Evolutionary conservation across 2,329 filamentous ascomycete species (phyloP).

Genomic region (Paracoccidioides brasiliensis): DNA sequence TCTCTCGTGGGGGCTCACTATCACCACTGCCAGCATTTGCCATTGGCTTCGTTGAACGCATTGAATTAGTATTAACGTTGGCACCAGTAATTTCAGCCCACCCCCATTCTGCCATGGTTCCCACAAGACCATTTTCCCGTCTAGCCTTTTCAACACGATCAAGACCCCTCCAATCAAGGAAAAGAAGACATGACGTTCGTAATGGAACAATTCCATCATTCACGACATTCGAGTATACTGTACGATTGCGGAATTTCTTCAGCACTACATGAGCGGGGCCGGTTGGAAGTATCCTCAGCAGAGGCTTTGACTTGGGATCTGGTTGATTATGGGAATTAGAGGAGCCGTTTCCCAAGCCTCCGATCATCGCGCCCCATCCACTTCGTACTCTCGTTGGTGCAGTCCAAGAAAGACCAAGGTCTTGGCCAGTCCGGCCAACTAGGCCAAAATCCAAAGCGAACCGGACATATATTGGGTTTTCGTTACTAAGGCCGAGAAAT

Average conservation of each 20-base stretch:
- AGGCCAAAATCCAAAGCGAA: constrained; percentile 94
- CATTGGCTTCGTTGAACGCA: constrained; percentile 15
- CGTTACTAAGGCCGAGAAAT: constrained; percentile 84
- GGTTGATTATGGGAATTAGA: constrained; percentile 40
- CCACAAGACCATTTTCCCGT: constrained; percentile 79
- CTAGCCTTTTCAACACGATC: constrained; percentile 89
- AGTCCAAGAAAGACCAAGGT: constrained; percentile 87
- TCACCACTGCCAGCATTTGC: constrained; percentile 1
- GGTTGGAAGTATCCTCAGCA: constrained; percentile 77
- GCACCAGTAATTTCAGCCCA: constrained; percentile 80
- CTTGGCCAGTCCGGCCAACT: constrained; percentile 89
- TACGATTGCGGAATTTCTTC: constrained; percentile 78
- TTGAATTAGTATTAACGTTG: constrained; percentile 45
- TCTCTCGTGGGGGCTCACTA: constrained; percentile 1
- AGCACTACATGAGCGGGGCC: constrained; percentile 81
- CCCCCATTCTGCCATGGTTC: constrained; percentile 84
- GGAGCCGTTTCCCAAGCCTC: constrained; percentile 56
- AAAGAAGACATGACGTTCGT: constrained; percentile 88
- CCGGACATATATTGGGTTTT: constrained; percentile 93
- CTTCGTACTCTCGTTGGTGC: constrained; percentile 72
- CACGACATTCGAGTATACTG: constrained; percentile 91
- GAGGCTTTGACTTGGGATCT: constrained; percentile 75
- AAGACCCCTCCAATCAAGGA: constrained; percentile 90
- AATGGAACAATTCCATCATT: constrained; percentile 95
- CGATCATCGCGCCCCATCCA: constrained; percentile 79